Base-by-base conservation (phyloP, 176 grass and related monocot species). In the Hsuehochloa calcarea region DNA sequence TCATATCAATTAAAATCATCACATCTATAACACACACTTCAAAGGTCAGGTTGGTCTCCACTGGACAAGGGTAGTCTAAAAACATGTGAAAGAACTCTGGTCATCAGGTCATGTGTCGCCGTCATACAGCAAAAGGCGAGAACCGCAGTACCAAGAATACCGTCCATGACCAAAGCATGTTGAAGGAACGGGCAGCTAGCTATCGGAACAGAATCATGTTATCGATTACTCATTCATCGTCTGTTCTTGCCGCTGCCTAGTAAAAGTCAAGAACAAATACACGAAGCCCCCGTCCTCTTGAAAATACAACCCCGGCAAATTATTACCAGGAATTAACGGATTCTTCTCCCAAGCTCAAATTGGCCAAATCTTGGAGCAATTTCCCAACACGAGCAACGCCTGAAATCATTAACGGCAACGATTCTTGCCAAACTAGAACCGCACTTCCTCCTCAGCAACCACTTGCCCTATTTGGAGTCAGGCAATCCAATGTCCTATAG, bases 1-100 rank as follows among this genome's bases (percentile, higher is more conserved):
- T 39, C 60, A 62, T 76, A 22, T 46, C 68, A 82, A 82, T 11
- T 69, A 51, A 82, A 76, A 34, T 34, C 15, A 31, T 67, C 60
- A 69, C 45, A 75, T 52, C 10, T 44, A 10, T 46, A 45, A 25
- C 83, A 72, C 8, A 80, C 16, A 82, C 8, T 77, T 71, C 43
- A 55, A 25, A 40, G 8, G 5, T 41, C 50, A 80, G 25, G 40
- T 45, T 29, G 31, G 20, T 60, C 16, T 25, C 15, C 52, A 1
- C 4, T 50, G 52, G 29, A 56, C 34, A 41, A 55, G 7, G 38
- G 0, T 54, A 68, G 41, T 29, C 62, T 29, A 75, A 74, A 74
- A 80, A 80, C 25, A 17, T 72, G 52, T 80, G 44, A n/a, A 64
- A 16, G 0, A 35, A 54, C 12, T 52, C 34, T 4, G 22, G 49